These are phyloP conservation scores for Ascochyta rabiei DNA, from an alignment of 2,329 filamentous ascomycete genomes.

Conservation along the genomic window DNA sequence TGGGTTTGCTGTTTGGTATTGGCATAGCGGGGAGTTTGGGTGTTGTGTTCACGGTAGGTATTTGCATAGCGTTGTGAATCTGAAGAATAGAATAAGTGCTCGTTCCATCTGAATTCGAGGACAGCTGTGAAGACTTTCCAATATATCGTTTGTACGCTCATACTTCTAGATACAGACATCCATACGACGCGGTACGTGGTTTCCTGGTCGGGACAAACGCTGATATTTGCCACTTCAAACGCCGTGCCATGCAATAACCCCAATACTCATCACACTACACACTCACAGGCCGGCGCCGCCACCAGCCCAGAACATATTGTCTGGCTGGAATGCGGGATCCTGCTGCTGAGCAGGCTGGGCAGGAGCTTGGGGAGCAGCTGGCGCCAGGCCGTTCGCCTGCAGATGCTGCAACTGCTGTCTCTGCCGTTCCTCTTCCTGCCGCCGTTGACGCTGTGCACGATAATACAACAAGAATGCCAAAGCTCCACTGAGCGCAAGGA, in stretches of 20 bases:
- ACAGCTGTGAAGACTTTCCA: no score
- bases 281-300: conserved; percentile 9
- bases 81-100: no score
- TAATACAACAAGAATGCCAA: conserved; percentile 83
- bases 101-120: no score
- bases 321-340: neutral
- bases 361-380: neutral
- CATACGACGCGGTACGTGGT: neutral
- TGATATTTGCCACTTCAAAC: conserved; percentile 1
- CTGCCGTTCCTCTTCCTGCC: conserved; percentile 51
- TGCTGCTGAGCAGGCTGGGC: neutral
- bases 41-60: no score
- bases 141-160: no score
- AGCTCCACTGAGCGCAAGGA: conserved; percentile 76
- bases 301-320: conserved; percentile 13
- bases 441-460: conserved; percentile 65
- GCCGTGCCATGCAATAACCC: conserved; percentile 1
- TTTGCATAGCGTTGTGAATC: no score
- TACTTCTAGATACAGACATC: no score
- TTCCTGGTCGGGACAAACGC: neutral
- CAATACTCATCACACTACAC: neutral
- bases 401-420: conserved; percentile 31
- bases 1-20: no score
- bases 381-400: neutral
- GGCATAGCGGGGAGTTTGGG: no score